A percentile compares a stretch with the other conserved stretches of the same genome.
Conservation (phyloP, 2,329 filamentous ascomycete genomes). For the Ophiostoma australiae region DNA sequence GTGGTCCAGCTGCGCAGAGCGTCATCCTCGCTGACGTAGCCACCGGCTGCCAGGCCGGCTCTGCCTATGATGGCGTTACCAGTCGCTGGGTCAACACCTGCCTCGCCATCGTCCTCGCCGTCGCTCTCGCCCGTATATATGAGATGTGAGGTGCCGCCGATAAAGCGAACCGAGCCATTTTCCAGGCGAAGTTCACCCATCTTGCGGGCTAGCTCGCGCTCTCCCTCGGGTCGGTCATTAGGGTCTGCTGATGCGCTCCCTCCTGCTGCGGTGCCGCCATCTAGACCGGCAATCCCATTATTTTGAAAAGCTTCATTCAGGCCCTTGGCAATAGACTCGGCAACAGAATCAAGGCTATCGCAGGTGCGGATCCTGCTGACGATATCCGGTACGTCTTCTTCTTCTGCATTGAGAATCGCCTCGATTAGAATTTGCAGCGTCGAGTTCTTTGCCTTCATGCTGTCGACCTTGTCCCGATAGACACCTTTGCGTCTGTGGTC, state of each 20-base stretch:
- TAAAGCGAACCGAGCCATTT: slow-evolving; percentile 82
- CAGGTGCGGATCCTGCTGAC: slow-evolving; percentile 85
- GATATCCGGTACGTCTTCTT: slow-evolving; percentile 76
- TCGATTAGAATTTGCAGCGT: slow-evolving; percentile 91
- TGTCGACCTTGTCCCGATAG: slow-evolving; percentile 89
- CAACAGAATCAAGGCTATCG: slow-evolving; percentile 58
- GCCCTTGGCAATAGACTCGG: slow-evolving; percentile 49
- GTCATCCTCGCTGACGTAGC: slow-evolving; percentile 49
- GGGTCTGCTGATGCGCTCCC: slow-evolving; percentile 37
- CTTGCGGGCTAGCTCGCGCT: slow-evolving; percentile 80
- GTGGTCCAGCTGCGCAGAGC: slow-evolving; percentile 81
- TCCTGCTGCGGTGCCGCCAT: slow-evolving; percentile 32
- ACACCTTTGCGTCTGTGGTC: slow-evolving; percentile 95
- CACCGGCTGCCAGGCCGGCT: background rate
- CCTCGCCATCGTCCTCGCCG: slow-evolving; percentile 28
- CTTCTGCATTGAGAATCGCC: slow-evolving; percentile 83
- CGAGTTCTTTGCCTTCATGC: slow-evolving; percentile 76
- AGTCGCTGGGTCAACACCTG: background rate
- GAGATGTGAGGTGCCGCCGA: slow-evolving; percentile 89
- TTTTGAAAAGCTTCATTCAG: slow-evolving; percentile 25
- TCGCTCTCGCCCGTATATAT: slow-evolving; percentile 53
- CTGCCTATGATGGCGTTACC: slow-evolving; percentile 32
- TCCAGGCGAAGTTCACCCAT: slow-evolving; percentile 88
- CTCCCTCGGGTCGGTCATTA: slow-evolving; percentile 45
- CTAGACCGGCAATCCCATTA: slow-evolving; percentile 35